Evolutionary conservation across 1,139 yeast genomes (phyloP).

Genomic region (Yamadazyma songkhlaensis): DNA sequence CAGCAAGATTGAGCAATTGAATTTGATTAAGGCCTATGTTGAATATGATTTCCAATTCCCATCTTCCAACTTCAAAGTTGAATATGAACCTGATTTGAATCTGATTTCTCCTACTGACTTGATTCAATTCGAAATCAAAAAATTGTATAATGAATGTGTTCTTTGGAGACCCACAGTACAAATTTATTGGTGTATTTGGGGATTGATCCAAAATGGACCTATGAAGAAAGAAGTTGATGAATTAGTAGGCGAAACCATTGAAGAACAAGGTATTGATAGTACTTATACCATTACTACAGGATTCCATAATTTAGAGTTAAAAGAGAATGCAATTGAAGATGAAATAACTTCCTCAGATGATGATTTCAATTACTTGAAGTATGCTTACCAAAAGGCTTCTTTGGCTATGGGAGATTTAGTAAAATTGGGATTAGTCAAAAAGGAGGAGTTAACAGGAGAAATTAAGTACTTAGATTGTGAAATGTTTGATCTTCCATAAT

Average conservation of each 20-base stretch:
- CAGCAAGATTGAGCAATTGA: conserved; percentile 59
- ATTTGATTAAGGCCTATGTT: conserved; percentile 72
- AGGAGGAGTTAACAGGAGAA: conserved; percentile 27
- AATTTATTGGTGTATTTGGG: conserved; percentile 90
- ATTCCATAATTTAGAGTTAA: conserved; percentile 26
- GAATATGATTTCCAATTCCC: conserved; percentile 48
- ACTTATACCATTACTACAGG: conserved; percentile 41
- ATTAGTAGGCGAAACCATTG: conserved; percentile 13
- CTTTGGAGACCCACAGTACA: conserved; percentile 83
- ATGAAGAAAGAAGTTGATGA: conserved; percentile 14
- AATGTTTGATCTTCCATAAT: conserved; percentile 13
- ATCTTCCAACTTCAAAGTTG: conserved; percentile 25
- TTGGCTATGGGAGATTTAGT: conserved; percentile 75
- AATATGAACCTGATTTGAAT: conserved; percentile 14
- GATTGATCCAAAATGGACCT: conserved; percentile 71
- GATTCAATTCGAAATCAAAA: conserved; percentile 52
- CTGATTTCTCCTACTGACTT: conserved; percentile 23
- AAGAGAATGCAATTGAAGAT: conserved; percentile 23
- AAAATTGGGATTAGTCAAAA: conserved; percentile 52
- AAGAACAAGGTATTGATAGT: conserved; percentile 34
- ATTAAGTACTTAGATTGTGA: conserved; percentile 43
- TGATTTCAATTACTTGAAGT: conserved; percentile 74
- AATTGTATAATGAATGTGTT: conserved; percentile 60
- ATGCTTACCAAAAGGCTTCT: conserved; percentile 71
- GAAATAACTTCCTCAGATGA: conserved; percentile 52